Evolutionary conservation across 2,329 filamentous ascomycete species (phyloP).

Genomic region (Trichoderma atroviride): DNA sequence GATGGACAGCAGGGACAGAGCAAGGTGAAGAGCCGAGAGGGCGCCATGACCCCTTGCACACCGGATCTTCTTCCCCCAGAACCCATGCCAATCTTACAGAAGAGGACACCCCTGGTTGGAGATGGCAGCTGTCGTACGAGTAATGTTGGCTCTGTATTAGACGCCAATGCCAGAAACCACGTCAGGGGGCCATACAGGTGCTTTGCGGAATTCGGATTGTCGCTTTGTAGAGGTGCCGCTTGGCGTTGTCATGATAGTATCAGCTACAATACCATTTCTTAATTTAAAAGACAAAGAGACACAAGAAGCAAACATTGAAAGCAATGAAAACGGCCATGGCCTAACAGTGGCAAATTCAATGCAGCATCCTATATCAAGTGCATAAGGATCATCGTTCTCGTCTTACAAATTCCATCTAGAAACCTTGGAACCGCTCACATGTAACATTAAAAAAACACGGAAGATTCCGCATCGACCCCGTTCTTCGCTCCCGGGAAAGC

Average conservation of each 20-base stretch:
- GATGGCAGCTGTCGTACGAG: background rate
- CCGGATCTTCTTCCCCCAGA: conserved; percentile 2
- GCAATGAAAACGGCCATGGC: background rate
- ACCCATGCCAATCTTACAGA: background rate
- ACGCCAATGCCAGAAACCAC: background rate
- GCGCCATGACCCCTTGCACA: conserved; percentile 1
- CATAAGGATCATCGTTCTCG: background rate
- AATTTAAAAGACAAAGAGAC: background rate
- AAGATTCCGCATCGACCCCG: background rate
- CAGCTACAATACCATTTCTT: background rate
- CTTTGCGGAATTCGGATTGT: background rate
- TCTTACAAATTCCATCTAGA: background rate
- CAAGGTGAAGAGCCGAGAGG: background rate
- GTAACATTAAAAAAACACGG: background rate
- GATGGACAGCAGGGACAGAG: background rate
- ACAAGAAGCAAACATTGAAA: background rate
- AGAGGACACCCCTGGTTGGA: background rate
- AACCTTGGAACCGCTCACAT: background rate
- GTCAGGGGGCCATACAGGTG: background rate
- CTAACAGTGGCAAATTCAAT: background rate
- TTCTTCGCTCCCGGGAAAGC: background rate
- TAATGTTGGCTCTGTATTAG: background rate
- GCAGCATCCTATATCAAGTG: background rate
- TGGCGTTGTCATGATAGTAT: background rate
- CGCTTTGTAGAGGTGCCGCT: background rate